A percentile compares a stretch with the other conserved stretches of the same genome.
These are phyloP conservation scores for Porphyrellus sp. DNA, from an alignment of 1,284 basidiomycete species.

Conservation along the genomic window DNA sequence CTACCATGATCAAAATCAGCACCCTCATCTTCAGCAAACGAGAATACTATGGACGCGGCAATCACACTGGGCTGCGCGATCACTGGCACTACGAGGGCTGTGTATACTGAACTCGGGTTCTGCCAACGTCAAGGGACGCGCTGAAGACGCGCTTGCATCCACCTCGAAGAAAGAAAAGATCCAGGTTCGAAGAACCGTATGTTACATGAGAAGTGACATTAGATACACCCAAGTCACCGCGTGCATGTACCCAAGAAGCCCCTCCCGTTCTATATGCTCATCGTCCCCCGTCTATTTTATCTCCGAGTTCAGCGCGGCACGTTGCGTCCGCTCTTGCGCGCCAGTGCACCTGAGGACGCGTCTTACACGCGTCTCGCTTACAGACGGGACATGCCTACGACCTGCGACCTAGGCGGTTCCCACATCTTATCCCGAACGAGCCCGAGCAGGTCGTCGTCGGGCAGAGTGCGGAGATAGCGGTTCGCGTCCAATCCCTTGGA, in stretches of 20 bases:
- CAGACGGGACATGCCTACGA: slow-evolving; percentile 16
- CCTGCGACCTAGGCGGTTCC: slow-evolving; percentile 38
- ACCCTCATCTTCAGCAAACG: too few species aligned
- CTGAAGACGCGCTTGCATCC: too few species aligned
- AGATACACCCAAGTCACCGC: neutral
- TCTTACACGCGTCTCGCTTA: slow-evolving; percentile 10
- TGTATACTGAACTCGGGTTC: too few species aligned
- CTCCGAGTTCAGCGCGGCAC: neutral
- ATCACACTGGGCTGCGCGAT: too few species aligned
- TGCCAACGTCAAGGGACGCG: too few species aligned
- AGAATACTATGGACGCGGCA: too few species aligned
- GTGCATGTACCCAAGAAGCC: neutral
- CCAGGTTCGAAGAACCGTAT: too few species aligned
- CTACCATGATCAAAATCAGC: too few species aligned
- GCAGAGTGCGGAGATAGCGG: slow-evolving; percentile 44
- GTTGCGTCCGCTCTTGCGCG: too few species aligned
- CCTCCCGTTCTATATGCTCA: neutral
- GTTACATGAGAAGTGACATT: too few species aligned
- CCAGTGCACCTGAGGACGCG: slow-evolving; percentile 1
- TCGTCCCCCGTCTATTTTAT: neutral
- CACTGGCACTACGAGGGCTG: too few species aligned
- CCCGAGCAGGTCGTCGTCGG: slow-evolving; percentile 46
- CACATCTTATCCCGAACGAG: slow-evolving; percentile 59
- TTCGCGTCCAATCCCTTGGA: slow-evolving; percentile 47
- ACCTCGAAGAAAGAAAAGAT: too few species aligned